Conservation (phyloP, 768 basidiomycete species). For the Suillus subalutaceus region DNA sequence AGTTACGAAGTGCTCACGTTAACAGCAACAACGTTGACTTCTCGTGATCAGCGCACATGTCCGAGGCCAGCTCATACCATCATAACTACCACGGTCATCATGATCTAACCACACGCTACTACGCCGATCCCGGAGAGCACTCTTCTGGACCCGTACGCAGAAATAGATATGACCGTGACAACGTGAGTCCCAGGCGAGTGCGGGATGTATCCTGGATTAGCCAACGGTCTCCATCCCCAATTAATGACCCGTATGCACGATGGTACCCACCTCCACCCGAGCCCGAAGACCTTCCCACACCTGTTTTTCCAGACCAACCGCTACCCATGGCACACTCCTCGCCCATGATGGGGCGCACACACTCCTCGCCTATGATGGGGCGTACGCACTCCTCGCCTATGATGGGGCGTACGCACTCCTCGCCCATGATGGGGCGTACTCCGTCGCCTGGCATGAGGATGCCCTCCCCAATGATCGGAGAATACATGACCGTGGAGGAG, state of each 20-base stretch:
- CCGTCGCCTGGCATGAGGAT: constrained; percentile 27
- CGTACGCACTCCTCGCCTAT: constrained; percentile 18
- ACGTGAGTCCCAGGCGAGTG: not conserved
- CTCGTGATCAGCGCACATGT: constrained; percentile 5
- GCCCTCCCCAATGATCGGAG: constrained; percentile 28
- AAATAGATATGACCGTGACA: constrained; percentile 7
- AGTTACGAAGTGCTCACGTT: not conserved
- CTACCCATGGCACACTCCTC: constrained; percentile 6
- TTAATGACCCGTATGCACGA: not conserved
- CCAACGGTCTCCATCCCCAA: not conserved
- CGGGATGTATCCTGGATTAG: constrained; percentile 2
- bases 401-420: constrained; percentile 26
- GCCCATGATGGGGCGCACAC: constrained; percentile 25
- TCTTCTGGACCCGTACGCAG: not conserved
- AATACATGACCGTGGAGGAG: constrained; percentile 32
- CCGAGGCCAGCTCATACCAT: constrained; percentile 6
- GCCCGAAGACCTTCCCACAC: constrained; percentile 18
- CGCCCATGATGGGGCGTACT: constrained; percentile 28
- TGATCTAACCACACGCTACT: not conserved
- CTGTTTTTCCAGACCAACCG: not conserved
- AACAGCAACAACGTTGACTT: not conserved
- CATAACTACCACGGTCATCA: not conserved
- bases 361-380: constrained; percentile 16
- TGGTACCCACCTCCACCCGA: constrained; percentile 16
- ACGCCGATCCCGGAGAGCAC: not conserved